These are phyloP conservation scores for Cladosporium sphaerospermum DNA, from an alignment of 2,329 filamentous ascomycete species.

Conservation along the genomic window DNA sequence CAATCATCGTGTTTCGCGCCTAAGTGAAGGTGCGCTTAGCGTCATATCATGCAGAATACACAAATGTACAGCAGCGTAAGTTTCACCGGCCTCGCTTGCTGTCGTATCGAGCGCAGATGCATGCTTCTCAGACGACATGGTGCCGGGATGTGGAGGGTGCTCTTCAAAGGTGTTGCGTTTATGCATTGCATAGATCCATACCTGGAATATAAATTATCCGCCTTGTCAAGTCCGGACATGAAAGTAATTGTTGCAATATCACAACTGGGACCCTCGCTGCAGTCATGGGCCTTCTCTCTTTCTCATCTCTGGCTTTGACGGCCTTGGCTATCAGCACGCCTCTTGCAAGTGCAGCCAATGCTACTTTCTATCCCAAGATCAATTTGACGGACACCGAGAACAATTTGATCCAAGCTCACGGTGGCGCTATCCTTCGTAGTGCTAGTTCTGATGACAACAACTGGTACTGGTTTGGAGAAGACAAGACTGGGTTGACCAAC, in stretches of 20 bases:
- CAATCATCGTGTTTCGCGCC: background rate
- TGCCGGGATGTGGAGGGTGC: conserved; percentile 1
- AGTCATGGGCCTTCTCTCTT: too few relatives aligned
- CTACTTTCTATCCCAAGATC: conserved; percentile 22
- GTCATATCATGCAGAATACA: too few relatives aligned
- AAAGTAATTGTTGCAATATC: too few relatives aligned
- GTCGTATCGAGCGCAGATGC: too few relatives aligned
- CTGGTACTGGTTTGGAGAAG: conserved; percentile 65
- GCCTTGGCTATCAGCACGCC: background rate
- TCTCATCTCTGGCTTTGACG: background rate
- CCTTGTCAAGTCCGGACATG: too few relatives aligned
- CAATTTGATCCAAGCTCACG: conserved; percentile 60
- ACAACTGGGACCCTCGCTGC: too few relatives aligned
- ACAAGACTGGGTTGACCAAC: conserved; percentile 56
- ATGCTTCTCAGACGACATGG: too few relatives aligned
- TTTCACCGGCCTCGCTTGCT: too few relatives aligned
- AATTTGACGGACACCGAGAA: conserved; percentile 31
- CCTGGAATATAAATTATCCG: too few relatives aligned
- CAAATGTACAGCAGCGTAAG: too few relatives aligned
- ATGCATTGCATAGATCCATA: background rate
- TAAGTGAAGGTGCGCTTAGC: too few relatives aligned
- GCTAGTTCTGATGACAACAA: conserved; percentile 40
- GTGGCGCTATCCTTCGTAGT: conserved; percentile 53
- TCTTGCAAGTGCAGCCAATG: conserved; percentile 9
- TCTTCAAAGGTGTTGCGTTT: too few relatives aligned